Evolutionary conservation across 2,329 filamentous ascomycete species (phyloP), one percentile per base, ranked within the genome.

Genomic region (Metarhizium guizhouense): DNA sequence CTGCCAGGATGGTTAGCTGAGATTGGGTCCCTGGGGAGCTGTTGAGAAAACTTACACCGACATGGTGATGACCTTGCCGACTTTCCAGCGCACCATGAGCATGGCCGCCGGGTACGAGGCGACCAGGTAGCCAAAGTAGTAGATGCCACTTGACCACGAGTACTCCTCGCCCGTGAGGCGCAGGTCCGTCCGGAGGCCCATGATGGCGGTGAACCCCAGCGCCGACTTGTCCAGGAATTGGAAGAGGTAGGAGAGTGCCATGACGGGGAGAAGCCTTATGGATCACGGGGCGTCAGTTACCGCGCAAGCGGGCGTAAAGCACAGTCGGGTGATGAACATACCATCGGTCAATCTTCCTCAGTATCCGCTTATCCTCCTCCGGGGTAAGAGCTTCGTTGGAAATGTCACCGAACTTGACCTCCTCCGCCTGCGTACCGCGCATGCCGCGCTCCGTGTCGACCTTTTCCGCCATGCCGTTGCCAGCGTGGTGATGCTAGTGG

Each of bases 171-270:
- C 77, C 7, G 71, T 68, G 25, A 81, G 65, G 13, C 67, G 60
- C 53, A 78, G 72, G 29, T 77, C 77, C 6, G 70, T 61, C 38
- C 69, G 70, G 4, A 81, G 64, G 1, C 77, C 75, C 72, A 80
- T 74, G 58, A 80, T 70, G 42, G 75, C 74, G 0, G 77, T 75
- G 63, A 78, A 79, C n/a, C 70, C 74, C 1, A 83, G 67, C 0
- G 76, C 76, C 0, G 78, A 79, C 64, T 86, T 85, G 68, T 86
- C 83, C 2, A 82, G 70, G 59, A 79, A 85, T 58, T 85, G 82
- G 5, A 84, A 68, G n/a, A 79, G 75, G 62, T 85, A 85, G 1
- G 73, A 79, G 62, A 60, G 73, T 55, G 68, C 80, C 72, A 78
- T 74, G 56, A 76, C 57, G 4, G 75, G 83, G 66, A 85, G 75